These are phyloP conservation scores for Primulina tabacum DNA, from an alignment of 257 asterid species.

Conservation along the genomic window DNA sequence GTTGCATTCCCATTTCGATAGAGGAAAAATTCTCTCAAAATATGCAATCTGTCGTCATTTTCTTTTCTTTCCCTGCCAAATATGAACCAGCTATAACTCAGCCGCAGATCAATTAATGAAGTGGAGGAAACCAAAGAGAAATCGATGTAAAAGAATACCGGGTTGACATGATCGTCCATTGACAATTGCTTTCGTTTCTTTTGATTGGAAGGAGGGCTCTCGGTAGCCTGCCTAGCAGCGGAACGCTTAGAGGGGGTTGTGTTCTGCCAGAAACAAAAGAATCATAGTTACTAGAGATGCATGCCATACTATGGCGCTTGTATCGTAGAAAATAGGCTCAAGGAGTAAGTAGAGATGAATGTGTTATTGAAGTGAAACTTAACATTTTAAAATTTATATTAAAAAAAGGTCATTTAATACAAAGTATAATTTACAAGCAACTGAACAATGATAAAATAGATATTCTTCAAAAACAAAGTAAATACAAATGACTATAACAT, in stretches of 20 bases:
- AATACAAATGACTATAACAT: background rate
- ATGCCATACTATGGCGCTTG: background rate
- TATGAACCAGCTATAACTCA: background rate
- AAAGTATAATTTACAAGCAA: background rate
- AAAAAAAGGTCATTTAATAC: background rate
- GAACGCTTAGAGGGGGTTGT: slow-evolving; percentile 75
- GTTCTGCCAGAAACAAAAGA: slow-evolving; percentile 33
- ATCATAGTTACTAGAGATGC: background rate
- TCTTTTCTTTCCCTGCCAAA: slow-evolving; percentile 68
- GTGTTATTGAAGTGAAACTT: background rate
- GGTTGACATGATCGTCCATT: slow-evolving; percentile 77
- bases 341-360: background rate
- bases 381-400: too few relatives aligned
- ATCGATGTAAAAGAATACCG: slow-evolving; percentile 37
- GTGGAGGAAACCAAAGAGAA: background rate
- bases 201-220: slow-evolving; percentile 63
- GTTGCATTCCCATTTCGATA: background rate
- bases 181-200: slow-evolving; percentile 72
- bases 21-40: background rate
- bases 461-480: background rate
- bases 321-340: background rate
- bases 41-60: slow-evolving; percentile 34
- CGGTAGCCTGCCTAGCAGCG: slow-evolving; percentile 67
- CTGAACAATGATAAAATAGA: background rate
- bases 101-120: background rate